These are phyloP conservation scores for Triglochin maritima DNA, from an alignment of 106 monocot genomes.

Conservation along the genomic window DNA sequence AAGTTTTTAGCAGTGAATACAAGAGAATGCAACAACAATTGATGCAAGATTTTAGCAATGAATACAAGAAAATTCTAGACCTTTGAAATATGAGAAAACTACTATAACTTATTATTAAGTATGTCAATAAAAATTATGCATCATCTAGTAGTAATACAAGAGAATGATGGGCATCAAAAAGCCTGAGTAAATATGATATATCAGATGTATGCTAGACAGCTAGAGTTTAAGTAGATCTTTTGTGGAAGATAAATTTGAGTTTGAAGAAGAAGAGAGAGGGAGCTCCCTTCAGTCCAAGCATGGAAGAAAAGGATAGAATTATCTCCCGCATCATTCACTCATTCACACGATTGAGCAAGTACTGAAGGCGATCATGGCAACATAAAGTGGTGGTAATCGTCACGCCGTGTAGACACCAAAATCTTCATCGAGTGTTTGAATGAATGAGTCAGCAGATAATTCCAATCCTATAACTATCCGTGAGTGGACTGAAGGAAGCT, in stretches of 20 bases:
- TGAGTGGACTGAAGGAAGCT: slow-evolving; percentile 17
- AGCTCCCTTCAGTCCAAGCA: slow-evolving; percentile 20
- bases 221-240: too few species aligned
- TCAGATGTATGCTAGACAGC: too few species aligned
- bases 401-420: background rate
- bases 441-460: slow-evolving; percentile 15
- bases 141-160: too few species aligned
- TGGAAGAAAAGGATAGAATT: slow-evolving; percentile 4
- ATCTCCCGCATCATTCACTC: slow-evolving; percentile 16
- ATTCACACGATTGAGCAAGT: slow-evolving; percentile 7
- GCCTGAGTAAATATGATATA: too few species aligned
- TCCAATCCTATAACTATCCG: slow-evolving; percentile 1
- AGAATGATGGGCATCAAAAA: too few species aligned
- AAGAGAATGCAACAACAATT: too few species aligned
- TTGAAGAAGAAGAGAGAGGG: background rate
- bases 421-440: slow-evolving; percentile 8
- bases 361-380: background rate
- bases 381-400: background rate
- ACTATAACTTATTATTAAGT: too few species aligned
- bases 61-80: background rate
- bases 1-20: too few species aligned
- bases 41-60: background rate
- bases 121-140: too few species aligned
- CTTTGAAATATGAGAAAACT: too few species aligned
- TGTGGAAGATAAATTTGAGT: too few species aligned